phyloP scores from a whole-genome alignment of 225 moss, liverwort and hornwort species.

The Pseudisothecium myosuroides region DNA sequence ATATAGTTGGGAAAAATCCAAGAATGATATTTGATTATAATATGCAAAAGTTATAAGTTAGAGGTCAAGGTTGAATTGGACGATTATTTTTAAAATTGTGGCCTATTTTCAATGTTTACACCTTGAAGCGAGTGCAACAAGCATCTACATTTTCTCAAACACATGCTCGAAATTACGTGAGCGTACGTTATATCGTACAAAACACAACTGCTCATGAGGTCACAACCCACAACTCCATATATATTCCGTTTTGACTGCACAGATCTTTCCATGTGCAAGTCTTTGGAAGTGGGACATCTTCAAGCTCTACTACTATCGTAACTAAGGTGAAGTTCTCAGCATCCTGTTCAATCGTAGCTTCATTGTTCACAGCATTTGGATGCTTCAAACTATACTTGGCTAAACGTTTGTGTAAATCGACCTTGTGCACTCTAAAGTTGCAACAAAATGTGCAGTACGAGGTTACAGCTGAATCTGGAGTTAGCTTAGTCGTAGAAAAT shows the following conservation, averaged over 20 bases:
- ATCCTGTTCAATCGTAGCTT: no score
- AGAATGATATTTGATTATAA: neutral
- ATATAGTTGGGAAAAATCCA: fast-evolving
- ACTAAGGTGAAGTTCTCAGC: no score
- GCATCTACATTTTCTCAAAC: neutral
- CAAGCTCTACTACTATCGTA: no score
- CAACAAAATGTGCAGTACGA: no score
- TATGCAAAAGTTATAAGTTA: neutral
- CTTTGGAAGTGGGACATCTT: neutral
- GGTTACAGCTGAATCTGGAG: no score
- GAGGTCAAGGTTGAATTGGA: neutral
- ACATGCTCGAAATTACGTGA: neutral
- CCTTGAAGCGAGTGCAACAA: neutral
- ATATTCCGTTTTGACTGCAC: neutral
- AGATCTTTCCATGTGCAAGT: neutral
- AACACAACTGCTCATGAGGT: neutral
- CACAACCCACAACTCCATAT: neutral
- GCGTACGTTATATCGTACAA: fast-evolving
- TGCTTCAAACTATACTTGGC: no score
- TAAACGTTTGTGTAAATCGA: no score
- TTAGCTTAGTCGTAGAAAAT: no score
- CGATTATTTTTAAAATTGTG: fast-evolving
- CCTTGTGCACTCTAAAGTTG: no score
- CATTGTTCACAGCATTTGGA: no score
- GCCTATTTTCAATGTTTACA: neutral